Base-by-base conservation (phyloP, 192 early-diverging fungal species). In the Coemansia sp. region DNA sequence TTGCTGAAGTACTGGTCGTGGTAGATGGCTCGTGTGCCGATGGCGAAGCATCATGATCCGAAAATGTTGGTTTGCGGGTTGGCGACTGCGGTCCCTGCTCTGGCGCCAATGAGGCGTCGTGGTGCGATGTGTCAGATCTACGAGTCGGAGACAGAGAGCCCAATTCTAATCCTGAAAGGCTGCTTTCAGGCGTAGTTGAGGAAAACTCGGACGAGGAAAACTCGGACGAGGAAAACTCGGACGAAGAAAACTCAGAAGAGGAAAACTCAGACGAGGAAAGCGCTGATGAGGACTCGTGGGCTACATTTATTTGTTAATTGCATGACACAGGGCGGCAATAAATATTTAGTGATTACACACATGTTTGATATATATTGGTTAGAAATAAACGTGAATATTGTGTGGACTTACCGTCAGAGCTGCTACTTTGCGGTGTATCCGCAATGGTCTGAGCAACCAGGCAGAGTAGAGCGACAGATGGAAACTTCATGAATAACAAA, bases 401-500 rank as follows among this genome's bases (percentile, higher is more conserved):
- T 36, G 28, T 37, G 18, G 17, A 56, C 54, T 56, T 56, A 56
- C 54, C 28, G 18, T 31, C 36, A 17, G 46, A 48, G 46, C 46
- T 48, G 46, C 42, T 56, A 18, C 28, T 17, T 17, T 56, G 54
- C 1, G 28, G 15, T 18, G 34, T 15, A n/a, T 56, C 54, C 6
- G 54, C 54, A 28, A 56, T 7, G 1, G 54, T 24, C 18, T 36
- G 28, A 28, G 54, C n/a, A n/a, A 56, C 28, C 15, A 56, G 15
- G 7, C 54, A 36, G 17, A 56, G 54, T 20, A 56, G 54, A 56
- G 18, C 54, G 18, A 36, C 31, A 1, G 54, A 36, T 56, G 54
- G 54, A 8, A 56, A 31, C 54, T 56, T 56, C 54, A 56, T 56
- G 28, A 31, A 14, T 15, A 15, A 42, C 40, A 42, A 42, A 15